Base-by-base conservation (phyloP, 2,329 filamentous ascomycete genomes). In the Grosmannia serpens region DNA sequence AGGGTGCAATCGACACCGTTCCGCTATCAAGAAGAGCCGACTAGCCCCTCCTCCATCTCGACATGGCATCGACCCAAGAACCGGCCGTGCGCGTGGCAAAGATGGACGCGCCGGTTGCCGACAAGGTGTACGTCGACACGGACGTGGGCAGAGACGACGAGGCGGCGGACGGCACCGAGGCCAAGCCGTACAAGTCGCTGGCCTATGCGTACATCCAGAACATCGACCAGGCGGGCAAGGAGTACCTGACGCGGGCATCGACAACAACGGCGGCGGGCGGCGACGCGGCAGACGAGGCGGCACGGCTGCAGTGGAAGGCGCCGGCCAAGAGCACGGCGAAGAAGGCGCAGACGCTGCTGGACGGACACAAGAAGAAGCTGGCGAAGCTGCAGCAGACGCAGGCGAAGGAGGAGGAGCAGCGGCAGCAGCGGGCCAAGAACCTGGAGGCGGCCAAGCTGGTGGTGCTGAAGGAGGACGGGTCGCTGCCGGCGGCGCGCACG, bases 391-490 rank as follows among this genome's bases (percentile, higher is more conserved):
- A 86, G 65, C 86, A 91, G 68, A 75, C 84, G 63, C 86, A 84
- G 58, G 83, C 86, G 52, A 81, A 85, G 58, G 84, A 89, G 71
- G 83, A 85, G 67, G 84, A 89, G 72, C 85, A 87, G 70, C 82
- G 85, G 62, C 83, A 85, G 64, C 85, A 87, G 68, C 82, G 87
- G 57, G 77, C 85, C 62, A 81, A 83, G 69, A 80, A 72, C 65
- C 77, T 95, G 35, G 89, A 95, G 69, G 88, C 91, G 65, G 88
- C 89, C 41, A 91, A 91, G 78, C 88, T 89, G 73, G 79, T 92
- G 62, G 74, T 86, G 60, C 77, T 89, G 35, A 70, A 70, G 65
- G 86, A 92, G 72, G 87, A 94, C 67, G 79, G 86, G 64, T 85
- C 83, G 59, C 79, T 96, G 59, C 89, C 90, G 41, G 78, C 84